These are phyloP conservation scores for Neckera pumila DNA, from an alignment of 225 moss, liverwort and hornwort genomes.

Conservation along the genomic window DNA sequence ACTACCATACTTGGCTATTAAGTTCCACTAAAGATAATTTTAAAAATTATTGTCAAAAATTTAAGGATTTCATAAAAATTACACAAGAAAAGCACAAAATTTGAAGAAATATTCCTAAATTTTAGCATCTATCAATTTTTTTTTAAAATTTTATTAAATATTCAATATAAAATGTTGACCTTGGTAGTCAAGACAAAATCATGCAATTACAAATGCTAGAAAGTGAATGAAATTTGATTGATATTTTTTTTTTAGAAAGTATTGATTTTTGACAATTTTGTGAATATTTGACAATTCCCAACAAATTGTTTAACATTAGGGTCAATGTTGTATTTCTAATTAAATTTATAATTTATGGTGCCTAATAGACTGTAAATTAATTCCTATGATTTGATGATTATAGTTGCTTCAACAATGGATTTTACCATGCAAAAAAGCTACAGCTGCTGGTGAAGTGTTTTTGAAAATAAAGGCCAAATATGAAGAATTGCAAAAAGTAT, in stretches of 20 bases:
- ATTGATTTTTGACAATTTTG: not conserved
- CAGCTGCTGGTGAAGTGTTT: not conserved
- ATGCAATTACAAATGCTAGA: rapidly evolving
- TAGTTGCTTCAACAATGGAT: conserved; percentile 50
- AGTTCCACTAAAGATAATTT: not conserved
- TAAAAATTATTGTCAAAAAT: rapidly evolving
- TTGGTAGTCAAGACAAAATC: rapidly evolving
- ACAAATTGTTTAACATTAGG: not conserved
- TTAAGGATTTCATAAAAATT: not conserved
- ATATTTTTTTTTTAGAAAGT: not conserved
- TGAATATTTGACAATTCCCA: not conserved
- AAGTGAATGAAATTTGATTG: not conserved
- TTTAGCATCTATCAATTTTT: not conserved
- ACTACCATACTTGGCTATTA: rapidly evolving
- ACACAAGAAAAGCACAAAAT: rapidly evolving
- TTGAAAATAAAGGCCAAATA: conserved; percentile 19
- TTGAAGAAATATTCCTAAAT: not conserved
- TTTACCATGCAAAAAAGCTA: conserved; percentile 30
- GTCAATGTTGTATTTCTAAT: rapidly evolving
- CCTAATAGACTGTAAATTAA: too few species aligned
- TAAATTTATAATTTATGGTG: not conserved
- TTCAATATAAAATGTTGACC: rapidly evolving
- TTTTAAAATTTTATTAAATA: too few species aligned
- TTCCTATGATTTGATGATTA: not conserved
- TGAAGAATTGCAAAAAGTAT: conserved; percentile 31